Conservation (phyloP, 2,329 filamentous ascomycete genomes). For the Nemania sp. region DNA sequence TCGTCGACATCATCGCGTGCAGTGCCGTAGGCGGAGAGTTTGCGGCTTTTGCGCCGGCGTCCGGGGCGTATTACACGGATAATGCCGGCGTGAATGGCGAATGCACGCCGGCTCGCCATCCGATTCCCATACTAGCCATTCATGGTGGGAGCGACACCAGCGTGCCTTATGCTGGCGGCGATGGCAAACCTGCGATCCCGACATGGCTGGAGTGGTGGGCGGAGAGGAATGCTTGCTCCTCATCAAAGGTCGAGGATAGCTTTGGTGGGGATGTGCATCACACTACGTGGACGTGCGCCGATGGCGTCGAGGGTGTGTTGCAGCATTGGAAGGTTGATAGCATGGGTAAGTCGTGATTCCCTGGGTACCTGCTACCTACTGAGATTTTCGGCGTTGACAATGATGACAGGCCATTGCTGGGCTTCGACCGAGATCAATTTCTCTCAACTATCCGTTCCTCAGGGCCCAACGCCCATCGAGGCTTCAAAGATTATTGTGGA, state of each 20-base stretch:
- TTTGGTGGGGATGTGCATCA: constrained; percentile 49
- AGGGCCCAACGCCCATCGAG: constrained; percentile 48
- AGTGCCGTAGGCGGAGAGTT: constrained; percentile 48
- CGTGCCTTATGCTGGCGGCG: constrained; percentile 49
- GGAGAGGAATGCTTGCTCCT: constrained; percentile 46
- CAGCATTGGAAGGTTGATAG: constrained; percentile 52
- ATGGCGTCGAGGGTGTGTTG: constrained; percentile 40
- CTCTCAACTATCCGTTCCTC: constrained; percentile 46
- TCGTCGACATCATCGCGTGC: constrained; percentile 53
- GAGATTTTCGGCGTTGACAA: background rate
- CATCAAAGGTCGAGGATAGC: constrained; percentile 40
- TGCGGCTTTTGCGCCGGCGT: constrained; percentile 51
- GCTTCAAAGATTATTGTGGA: constrained; percentile 50
- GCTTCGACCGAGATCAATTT: constrained; percentile 51
- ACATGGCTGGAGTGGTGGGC: constrained; percentile 50
- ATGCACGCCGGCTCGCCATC: constrained; percentile 46
- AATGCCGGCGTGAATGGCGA: constrained; percentile 39
- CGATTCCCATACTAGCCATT: constrained; percentile 50
- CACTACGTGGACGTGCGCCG: constrained; percentile 48
- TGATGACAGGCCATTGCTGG: constrained; percentile 47
- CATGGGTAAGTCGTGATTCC: constrained; percentile 42
- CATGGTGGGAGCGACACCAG: constrained; percentile 50
- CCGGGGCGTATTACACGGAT: constrained; percentile 52
- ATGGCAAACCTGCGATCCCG: constrained; percentile 45
- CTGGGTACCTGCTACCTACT: background rate